Evolutionary conservation across 768 basidiomycete genomes (phyloP), one percentile per base, ranked within the genome.

Genomic region (Podaxis rugospora): DNA sequence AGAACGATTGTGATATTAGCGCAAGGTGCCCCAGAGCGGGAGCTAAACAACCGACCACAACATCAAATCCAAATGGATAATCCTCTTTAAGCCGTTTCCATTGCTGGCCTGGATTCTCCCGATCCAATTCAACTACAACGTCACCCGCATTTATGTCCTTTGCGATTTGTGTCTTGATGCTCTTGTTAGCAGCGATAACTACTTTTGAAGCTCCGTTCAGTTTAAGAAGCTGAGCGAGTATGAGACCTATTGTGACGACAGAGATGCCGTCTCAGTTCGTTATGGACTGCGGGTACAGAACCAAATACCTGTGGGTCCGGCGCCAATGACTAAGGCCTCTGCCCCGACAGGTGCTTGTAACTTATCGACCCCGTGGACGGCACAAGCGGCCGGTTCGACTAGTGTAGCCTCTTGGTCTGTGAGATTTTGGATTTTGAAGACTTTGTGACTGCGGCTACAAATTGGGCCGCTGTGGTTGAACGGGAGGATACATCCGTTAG

Each of bases 331-430:
- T 56, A 96, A 83, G 16, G 89, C 92, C 51, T 94, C 91, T 36
- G 89, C 78, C 27, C 94, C 93, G 60, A 93, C 90, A 4, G 88
- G 84, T 1, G 91, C 87, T 57, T 78, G 83, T 59, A 96, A 83
- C 72, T 92, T 92, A 75, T 96, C 94, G 62, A 95, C 85, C 4
- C 94, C 94, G 70, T 96, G 94, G 53, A 96, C 84, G 32, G 94
- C 94, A 66, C 94, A 96, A 4, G 93, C 88, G 2, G 93, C 90
- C 39, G 94, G 94, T 70, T 95, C 94, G 40, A 95, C 79, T 27
- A 96, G 82, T 2, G 92, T 93, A 0, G 93, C 85, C 63, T 95
- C 93, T 67, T 92, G 88, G 69, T 95, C 92, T 7, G 84, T 84
- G 55, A 95, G 81, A 74, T 95, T 95, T 65, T 93, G 76, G 66